A percentile compares a stretch with the other conserved stretches of the same genome.
These are phyloP conservation scores for Xylaria multiplex DNA, from an alignment of 2,329 filamentous ascomycete species.

Conservation along the genomic window DNA sequence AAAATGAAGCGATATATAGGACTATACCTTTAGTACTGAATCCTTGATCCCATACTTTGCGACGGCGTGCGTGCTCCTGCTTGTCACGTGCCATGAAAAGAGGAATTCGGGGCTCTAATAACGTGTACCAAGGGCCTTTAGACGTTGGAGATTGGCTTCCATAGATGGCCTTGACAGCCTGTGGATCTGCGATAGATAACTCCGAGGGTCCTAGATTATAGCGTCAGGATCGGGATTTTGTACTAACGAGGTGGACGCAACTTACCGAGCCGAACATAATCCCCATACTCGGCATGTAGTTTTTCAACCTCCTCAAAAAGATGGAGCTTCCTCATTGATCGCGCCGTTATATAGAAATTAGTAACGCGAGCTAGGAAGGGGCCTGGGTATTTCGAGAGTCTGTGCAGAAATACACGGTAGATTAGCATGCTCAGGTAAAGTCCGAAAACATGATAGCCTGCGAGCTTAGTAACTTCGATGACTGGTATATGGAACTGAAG, in stretches of 20 bases:
- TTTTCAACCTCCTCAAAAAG: conserved; percentile 58
- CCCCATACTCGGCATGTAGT: conserved; percentile 65
- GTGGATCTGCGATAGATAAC: conserved; percentile 46
- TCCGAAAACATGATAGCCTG: conserved; percentile 4
- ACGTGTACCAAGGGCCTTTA: conserved; percentile 55
- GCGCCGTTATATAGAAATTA: conserved; percentile 57
- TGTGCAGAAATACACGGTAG: conserved; percentile 54
- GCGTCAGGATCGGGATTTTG: no score
- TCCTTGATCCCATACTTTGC: conserved; percentile 42
- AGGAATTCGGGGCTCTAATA: conserved; percentile 44
- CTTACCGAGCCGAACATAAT: conserved; percentile 38
- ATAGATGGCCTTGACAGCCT: conserved; percentile 48
- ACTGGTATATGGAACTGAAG: no score
- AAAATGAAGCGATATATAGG: no score
- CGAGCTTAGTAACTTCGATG: no score
- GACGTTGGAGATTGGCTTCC: conserved; percentile 51
- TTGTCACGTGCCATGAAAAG: conserved; percentile 53
- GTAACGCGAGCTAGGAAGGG: conserved; percentile 54
- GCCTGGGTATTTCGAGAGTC: conserved; percentile 54
- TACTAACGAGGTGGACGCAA: no score
- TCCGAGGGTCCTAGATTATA: conserved; percentile 46
- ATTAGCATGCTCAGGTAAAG: conserved; percentile 49
- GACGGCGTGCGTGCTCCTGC: conserved; percentile 38
- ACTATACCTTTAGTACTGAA: no score
- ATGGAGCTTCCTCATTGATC: conserved; percentile 62